A percentile compares a stretch with the other conserved stretches of the same genome.
These are phyloP conservation scores for Madurella fahalii DNA, from an alignment of 2,329 filamentous ascomycete species.

Conservation along the genomic window DNA sequence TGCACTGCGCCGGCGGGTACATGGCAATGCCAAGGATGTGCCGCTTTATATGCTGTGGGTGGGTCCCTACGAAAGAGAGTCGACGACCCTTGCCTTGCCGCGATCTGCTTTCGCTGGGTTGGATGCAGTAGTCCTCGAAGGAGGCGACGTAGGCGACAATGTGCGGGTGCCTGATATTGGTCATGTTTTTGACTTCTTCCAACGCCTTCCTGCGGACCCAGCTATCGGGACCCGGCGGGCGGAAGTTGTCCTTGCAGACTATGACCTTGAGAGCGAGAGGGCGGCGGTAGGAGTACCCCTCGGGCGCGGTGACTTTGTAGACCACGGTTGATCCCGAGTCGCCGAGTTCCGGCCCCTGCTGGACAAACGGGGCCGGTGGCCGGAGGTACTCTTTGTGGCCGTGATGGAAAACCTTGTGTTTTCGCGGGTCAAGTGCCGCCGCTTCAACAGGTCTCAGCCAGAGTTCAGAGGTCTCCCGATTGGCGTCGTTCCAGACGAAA, in stretches of 20 bases:
- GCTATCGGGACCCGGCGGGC: slow-evolving; percentile 24
- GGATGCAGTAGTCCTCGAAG: slow-evolving; percentile 27
- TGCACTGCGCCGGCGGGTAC: slow-evolving; percentile 26
- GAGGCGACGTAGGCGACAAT: slow-evolving; percentile 28
- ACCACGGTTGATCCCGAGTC: slow-evolving; percentile 26
- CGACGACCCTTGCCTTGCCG: slow-evolving; percentile 3
- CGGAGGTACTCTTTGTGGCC: slow-evolving; percentile 23
- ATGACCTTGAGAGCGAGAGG: slow-evolving; percentile 27
- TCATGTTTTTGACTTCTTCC: slow-evolving; percentile 25
- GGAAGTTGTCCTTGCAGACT: slow-evolving; percentile 21
- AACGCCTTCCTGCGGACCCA: slow-evolving; percentile 21
- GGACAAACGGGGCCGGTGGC: slow-evolving; percentile 21
- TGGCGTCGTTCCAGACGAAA: slow-evolving; percentile 23
- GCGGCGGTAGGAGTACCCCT: slow-evolving; percentile 17
- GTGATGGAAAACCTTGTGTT: slow-evolving; percentile 28
- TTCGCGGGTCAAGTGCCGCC: slow-evolving; percentile 18
- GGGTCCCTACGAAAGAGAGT: slow-evolving; percentile 2
- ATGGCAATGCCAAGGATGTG: slow-evolving; percentile 28
- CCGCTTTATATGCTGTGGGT: slow-evolving; percentile 21
- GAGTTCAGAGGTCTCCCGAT: slow-evolving; percentile 15
- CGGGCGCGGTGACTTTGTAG: slow-evolving; percentile 22
- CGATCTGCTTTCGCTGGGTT: slow-evolving; percentile 12
- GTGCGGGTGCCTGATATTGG: slow-evolving; percentile 23
- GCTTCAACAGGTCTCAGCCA: slow-evolving; percentile 21
- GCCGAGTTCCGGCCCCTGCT: slow-evolving; percentile 20